phyloP scores from a whole-genome alignment of 2,329 filamentous ascomycete species.

The Tolypocladium capitatum region DNA sequence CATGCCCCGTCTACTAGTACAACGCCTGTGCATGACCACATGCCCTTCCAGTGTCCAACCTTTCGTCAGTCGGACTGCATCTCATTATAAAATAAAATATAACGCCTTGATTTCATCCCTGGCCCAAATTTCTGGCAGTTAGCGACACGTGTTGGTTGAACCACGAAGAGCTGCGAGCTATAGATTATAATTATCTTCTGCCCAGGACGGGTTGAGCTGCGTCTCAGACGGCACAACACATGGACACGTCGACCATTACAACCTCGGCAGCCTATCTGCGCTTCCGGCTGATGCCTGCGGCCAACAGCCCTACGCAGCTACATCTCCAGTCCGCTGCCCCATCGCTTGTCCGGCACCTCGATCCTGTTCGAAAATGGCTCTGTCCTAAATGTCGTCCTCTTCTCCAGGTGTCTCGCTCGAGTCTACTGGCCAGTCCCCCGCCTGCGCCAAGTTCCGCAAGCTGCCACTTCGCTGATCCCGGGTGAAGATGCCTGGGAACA shows the following conservation, averaged over 20 bases:
- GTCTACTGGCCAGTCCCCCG: conserved; percentile 10
- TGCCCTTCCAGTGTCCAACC: neutral
- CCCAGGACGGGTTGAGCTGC: neutral
- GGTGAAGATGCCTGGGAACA: conserved; percentile 59
- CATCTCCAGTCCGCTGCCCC: too few relatives aligned
- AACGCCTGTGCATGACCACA: neutral
- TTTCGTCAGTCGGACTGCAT: neutral
- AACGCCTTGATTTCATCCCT: neutral
- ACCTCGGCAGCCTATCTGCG: neutral
- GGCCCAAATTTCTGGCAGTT: neutral
- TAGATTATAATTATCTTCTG: neutral
- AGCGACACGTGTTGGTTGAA: neutral
- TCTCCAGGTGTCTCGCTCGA: conserved; percentile 6
- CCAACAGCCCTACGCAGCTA: neutral
- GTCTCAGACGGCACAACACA: neutral
- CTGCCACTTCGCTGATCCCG: conserved; percentile 32
- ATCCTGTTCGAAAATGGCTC: neutral
- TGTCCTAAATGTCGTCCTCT: conserved; percentile 4
- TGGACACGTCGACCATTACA: neutral
- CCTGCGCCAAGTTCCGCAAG: conserved; percentile 15
- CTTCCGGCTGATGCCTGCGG: neutral
- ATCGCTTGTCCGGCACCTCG: neutral
- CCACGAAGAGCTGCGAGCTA: neutral
- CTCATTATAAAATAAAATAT: too few relatives aligned
- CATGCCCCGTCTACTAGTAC: too few relatives aligned